These are phyloP conservation scores for Trichoderma arundinaceum DNA, from an alignment of 2,329 filamentous ascomycete genomes.

Conservation along the genomic window DNA sequence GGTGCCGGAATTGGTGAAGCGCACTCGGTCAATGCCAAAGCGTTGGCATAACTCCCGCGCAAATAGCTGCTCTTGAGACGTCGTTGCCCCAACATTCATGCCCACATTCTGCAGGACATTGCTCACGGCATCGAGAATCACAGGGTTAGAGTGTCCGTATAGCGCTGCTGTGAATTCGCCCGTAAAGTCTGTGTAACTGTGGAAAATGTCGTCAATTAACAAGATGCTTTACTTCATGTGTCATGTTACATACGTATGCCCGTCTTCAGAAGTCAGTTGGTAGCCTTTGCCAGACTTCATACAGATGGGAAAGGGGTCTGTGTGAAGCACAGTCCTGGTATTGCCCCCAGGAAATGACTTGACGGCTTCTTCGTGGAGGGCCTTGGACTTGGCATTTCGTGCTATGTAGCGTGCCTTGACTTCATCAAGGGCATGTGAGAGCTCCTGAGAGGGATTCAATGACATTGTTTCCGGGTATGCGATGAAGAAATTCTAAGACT, in stretches of 20 bases:
- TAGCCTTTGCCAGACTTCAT: constrained; percentile 47
- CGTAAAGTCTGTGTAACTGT: constrained; percentile 63
- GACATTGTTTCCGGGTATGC: constrained; percentile 13
- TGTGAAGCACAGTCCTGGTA: constrained; percentile 52
- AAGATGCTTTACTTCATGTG: neutral
- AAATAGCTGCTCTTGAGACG: constrained; percentile 56
- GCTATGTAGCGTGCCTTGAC: constrained; percentile 45
- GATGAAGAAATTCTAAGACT: neutral
- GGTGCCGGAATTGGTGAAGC: constrained; percentile 70
- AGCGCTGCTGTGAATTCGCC: constrained; percentile 69
- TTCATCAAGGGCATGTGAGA: constrained; percentile 40
- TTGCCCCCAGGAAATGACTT: constrained; percentile 52
- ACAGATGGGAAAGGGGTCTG: constrained; percentile 51
- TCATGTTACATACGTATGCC: constrained; percentile 40
- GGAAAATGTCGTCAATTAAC: neutral
- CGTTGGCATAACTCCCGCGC: constrained; percentile 59
- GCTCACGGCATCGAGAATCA: constrained; percentile 56
- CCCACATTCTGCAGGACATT: constrained; percentile 53
- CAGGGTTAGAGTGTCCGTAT: constrained; percentile 67
- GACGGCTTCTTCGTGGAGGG: constrained; percentile 47
- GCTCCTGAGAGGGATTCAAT: neutral
- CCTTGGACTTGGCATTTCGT: constrained; percentile 48
- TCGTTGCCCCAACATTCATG: constrained; percentile 61
- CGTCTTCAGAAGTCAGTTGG: constrained; percentile 51
- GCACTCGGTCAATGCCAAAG: constrained; percentile 61